Base-by-base conservation (phyloP, 2,329 filamentous ascomycete genomes). In the Metarhizium anisopliae region DNA sequence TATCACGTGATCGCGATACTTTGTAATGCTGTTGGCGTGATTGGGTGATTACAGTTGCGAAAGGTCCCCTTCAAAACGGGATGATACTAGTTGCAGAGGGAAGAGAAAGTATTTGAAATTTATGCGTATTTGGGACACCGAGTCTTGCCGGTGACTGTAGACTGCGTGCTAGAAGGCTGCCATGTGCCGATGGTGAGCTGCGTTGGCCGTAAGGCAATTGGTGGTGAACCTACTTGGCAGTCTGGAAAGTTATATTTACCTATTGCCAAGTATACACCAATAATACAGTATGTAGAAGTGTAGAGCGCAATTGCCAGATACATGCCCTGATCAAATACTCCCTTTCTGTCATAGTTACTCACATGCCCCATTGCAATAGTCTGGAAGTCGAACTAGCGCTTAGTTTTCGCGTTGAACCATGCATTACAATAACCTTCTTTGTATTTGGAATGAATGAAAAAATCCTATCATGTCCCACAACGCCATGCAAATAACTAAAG, bases 1-100 rank as follows among this genome's bases (percentile, higher is more conserved):
- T 16, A 20, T 68, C 68, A 70, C 67, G 68, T 70, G 68, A 66
- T 40, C 2, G 45, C 32, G 29, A 56, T 52, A 45, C 30, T 58
- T 51, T 29, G 51, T 59, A 60, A 60, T 58, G 11, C 43, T 45
- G 56, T 25, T 47, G 25, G 35, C 30, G 50, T 59, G 56, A 62
- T 58, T 60, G 60, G 45, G 59, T 49, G 14, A 11, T 3, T 14
- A 47, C 30, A 7, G 20, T n/a, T 43, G 14, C 36, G 32, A 13
- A 38, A 36, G 18, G 18, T 50, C 4, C 14, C 10, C 11, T 50
- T 50, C 47, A 50, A 35, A 18, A 14, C 32, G 10, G 10, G 32
- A 35, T 35, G 10, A 7, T 11, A 11, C 32, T 11, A 35, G 1
- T 29, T n/a, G 16, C 8, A 50, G 30, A 10, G 7, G 3, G 35